phyloP scores from a whole-genome alignment of 441 rosid species.

The Corymbia citriodora region DNA sequence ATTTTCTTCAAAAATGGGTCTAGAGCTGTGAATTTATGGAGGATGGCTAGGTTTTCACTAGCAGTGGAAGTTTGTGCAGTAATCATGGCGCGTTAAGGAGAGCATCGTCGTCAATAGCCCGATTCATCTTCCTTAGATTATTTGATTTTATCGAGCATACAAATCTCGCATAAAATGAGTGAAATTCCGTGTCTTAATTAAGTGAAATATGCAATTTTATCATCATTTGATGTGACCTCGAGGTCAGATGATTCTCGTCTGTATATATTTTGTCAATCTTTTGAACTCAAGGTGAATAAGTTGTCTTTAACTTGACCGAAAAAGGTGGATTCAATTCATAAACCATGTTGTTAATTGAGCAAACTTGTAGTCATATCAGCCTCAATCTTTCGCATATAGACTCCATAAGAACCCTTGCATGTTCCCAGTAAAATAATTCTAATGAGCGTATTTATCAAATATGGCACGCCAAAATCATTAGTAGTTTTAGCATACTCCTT shows the following conservation, averaged over 20 bases:
- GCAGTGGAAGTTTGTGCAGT: not conserved
- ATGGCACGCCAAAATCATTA: not conserved
- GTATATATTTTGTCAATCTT: not conserved
- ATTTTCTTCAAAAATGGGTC: not conserved
- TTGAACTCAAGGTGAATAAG: not conserved
- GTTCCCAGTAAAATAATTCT: not conserved
- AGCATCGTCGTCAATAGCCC: not conserved
- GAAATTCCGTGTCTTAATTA: not conserved
- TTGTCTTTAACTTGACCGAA: not conserved
- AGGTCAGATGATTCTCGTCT: not conserved
- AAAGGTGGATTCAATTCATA: not conserved
- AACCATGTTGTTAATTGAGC: not conserved
- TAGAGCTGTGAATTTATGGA: not conserved
- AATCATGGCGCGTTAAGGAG: not conserved
- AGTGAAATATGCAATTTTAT: not conserved
- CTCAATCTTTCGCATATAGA: not conserved
- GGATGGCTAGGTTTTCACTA: not conserved
- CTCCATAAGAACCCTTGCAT: not conserved
- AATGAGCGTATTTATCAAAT: not conserved
- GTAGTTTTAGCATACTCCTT: not conserved
- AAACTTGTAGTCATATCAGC: not conserved
- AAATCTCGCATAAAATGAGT: fast-evolving
- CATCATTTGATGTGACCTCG: not conserved
- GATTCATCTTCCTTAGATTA: not conserved
- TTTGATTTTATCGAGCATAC: not conserved